A percentile compares a stretch with the other conserved stretches of the same genome.
phyloP scores from a whole-genome alignment of 1,284 basidiomycete genomes.

The Kalmanozyma brasiliensis region DNA sequence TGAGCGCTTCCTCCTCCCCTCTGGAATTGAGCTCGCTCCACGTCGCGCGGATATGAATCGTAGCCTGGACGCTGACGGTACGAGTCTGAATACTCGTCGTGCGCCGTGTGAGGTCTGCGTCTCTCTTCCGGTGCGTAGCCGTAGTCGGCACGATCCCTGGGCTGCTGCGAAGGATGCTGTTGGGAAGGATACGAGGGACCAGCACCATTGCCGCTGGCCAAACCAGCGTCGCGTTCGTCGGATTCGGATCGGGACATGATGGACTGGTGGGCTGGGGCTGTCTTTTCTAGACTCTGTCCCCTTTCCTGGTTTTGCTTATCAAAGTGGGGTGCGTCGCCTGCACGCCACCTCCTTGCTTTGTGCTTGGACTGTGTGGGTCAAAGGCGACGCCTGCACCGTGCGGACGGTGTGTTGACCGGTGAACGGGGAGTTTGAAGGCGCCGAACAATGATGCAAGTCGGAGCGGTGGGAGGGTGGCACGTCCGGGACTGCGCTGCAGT shows the following conservation, averaged over 20 bases:
- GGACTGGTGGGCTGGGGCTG: slow-evolving; percentile 1
- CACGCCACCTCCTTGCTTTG: no score
- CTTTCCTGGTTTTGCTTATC: no score
- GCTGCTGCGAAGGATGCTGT: slow-evolving; percentile 24
- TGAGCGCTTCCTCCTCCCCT: slow-evolving; percentile 1
- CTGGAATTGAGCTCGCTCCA: slow-evolving; percentile 3
- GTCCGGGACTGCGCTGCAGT: slow-evolving; percentile 18
- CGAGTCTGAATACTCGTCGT: slow-evolving; percentile 10
- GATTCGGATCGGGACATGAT: slow-evolving; percentile 33
- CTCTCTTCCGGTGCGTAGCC: slow-evolving; percentile 12
- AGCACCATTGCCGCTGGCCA: slow-evolving; percentile 14
- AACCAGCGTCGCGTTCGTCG: slow-evolving; percentile 23
- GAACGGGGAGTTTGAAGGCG: background rate
- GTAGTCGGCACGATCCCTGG: slow-evolving; percentile 13
- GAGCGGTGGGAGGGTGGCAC: slow-evolving; percentile 19
- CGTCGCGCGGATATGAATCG: slow-evolving; percentile 17
- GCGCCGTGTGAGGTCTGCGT: slow-evolving; percentile 15
- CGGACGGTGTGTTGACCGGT: slow-evolving; percentile 7
- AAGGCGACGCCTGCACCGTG: no score
- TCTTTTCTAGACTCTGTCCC: background rate
- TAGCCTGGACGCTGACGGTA: slow-evolving; percentile 12
- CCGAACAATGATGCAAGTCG: slow-evolving; percentile 26
- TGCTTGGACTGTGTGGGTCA: no score
- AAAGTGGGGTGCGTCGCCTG: no score
- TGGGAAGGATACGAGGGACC: slow-evolving; percentile 15